Evolutionary conservation across 495 filamentous ascomycete species (phyloP), one percentile per base, ranked within the genome.

Genomic region (Symbiotaphrina buchneri): DNA sequence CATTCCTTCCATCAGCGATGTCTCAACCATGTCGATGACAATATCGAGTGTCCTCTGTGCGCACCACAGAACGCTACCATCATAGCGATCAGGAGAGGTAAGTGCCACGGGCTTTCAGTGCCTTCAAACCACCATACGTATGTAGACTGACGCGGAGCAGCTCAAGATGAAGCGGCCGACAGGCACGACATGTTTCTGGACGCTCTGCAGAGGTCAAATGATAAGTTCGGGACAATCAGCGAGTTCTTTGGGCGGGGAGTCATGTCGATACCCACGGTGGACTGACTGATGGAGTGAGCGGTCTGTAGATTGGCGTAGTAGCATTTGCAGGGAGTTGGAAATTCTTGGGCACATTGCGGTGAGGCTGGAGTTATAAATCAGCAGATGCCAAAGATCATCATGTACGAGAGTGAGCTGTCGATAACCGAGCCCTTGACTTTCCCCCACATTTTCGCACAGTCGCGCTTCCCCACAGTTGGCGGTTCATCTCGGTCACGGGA

Each of bases 221-320:
- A 94, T 51, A 65, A 72, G 40, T 94, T 94, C 47, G 78, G 66
- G 27, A 81, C 81, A 11, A 63, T 95, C 3, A 75, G 77, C 39
- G 84, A 94, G 43, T 97, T 87, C 57, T 94, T 94, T 54, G 85
- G 84, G 3, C 56, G 81, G 39, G 90, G 87, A 1, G 81, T 95
- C 10, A 91, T 97, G 83, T 47, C 47, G 10, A 47, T 48, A 15
- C 44, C 47, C 2, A 38, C 27, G 15, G 22, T 36, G 26, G 45
- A 47, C 29, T 43, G 23, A 33, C n/a, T n/a, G n/a, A n/a, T n/a
- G n/a, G 11, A 11, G 2, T 13, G 8, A 2, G 4, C 1, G 15
- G 3, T 1, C 10, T 26, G 13, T 2, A 24, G 10, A 21, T 19
- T 25, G 10, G n/a, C 24, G 10, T 30, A 11, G 17, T 7, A 30